These are phyloP conservation scores for Rutstroemia sp. DNA, from an alignment of 2,329 filamentous ascomycete genomes.

Conservation along the genomic window DNA sequence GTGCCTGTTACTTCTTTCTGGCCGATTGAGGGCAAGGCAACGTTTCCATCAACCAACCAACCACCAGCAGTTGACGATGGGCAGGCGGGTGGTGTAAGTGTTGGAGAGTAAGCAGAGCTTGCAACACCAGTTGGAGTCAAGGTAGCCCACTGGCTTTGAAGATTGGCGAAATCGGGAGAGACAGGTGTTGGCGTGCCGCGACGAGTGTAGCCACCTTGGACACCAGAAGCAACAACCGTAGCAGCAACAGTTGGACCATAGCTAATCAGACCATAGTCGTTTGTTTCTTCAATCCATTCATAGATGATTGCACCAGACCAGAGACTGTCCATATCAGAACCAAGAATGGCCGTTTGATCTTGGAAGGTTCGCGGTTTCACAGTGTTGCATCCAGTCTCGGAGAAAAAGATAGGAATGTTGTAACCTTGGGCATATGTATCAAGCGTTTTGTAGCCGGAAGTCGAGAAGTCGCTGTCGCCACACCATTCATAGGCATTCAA, in stretches of 20 bases:
- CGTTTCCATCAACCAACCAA: conserved; percentile 68
- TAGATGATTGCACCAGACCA: conserved; percentile 78
- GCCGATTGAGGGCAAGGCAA: conserved; percentile 62
- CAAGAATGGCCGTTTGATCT: conserved; percentile 73
- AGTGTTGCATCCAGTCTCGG: conserved; percentile 77
- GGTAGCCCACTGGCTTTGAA: conserved; percentile 69
- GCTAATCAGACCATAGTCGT: conserved; percentile 73
- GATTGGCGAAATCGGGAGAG: conserved; percentile 69
- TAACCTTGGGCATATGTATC: conserved; percentile 61
- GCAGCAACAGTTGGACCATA: conserved; percentile 58
- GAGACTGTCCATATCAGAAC: conserved; percentile 59
- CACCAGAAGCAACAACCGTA: conserved; percentile 43
- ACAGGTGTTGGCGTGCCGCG: conserved; percentile 68
- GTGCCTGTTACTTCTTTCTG: conserved; percentile 22
- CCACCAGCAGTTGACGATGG: conserved; percentile 59
- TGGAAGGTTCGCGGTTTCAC: conserved; percentile 54
- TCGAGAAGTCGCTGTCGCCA: conserved; percentile 45
- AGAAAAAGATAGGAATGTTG: conserved; percentile 83
- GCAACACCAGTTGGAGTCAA: conserved; percentile 62
- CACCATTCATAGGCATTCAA: conserved; percentile 85
- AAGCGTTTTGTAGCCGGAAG: conserved; percentile 63
- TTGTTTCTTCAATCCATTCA: conserved; percentile 82
- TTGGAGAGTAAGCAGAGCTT: conserved; percentile 56
- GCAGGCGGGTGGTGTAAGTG: conserved; percentile 58
- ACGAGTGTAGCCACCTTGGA: conserved; percentile 60